These are phyloP conservation scores for Mollisiaceae sp. DNA, from an alignment of 2,329 filamentous ascomycete genomes.

Conservation along the genomic window DNA sequence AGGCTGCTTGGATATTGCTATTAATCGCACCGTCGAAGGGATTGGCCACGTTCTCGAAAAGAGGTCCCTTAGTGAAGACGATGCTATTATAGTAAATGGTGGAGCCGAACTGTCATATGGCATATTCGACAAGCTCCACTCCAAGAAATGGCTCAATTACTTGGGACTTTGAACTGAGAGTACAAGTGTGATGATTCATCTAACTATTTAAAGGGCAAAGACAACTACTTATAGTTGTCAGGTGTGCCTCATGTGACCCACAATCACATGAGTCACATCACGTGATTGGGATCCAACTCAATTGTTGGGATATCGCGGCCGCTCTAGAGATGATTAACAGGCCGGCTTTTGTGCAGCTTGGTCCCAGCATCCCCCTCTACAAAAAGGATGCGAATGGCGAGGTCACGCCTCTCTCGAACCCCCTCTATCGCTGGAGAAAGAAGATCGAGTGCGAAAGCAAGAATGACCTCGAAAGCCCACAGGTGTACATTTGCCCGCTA, in stretches of 20 bases:
- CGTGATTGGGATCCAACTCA: too few species aligned
- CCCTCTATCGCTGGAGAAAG: constrained; percentile 25
- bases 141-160: constrained; percentile 33
- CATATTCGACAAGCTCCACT: constrained; percentile 32
- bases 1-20: constrained; percentile 22
- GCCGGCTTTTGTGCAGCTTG: constrained; percentile 32
- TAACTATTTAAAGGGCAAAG: too few species aligned
- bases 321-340: constrained; percentile 30
- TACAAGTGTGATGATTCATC: too few species aligned
- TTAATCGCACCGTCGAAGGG: constrained; percentile 24
- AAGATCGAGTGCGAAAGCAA: constrained; percentile 27
- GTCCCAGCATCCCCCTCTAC: constrained; percentile 33
- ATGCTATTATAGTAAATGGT: constrained; percentile 30
- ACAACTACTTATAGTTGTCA: too few species aligned
- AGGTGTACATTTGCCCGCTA: constrained; percentile 31
- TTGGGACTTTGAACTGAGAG: too few species aligned
- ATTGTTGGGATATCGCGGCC: constrained; percentile 33
- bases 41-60: constrained; percentile 26
- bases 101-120: constrained; percentile 24
- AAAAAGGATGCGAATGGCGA: constrained; percentile 27
- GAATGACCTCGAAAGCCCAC: constrained; percentile 21
- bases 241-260: too few species aligned
- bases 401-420: constrained; percentile 25
- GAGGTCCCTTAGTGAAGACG: constrained; percentile 19
- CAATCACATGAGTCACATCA: too few species aligned